Percentiles rank a stretch among this genome's conserved stretches.
Evolutionary conservation across 169 alveolate species (phyloP).

Genomic region (Amoebophrya sp.): DNA sequence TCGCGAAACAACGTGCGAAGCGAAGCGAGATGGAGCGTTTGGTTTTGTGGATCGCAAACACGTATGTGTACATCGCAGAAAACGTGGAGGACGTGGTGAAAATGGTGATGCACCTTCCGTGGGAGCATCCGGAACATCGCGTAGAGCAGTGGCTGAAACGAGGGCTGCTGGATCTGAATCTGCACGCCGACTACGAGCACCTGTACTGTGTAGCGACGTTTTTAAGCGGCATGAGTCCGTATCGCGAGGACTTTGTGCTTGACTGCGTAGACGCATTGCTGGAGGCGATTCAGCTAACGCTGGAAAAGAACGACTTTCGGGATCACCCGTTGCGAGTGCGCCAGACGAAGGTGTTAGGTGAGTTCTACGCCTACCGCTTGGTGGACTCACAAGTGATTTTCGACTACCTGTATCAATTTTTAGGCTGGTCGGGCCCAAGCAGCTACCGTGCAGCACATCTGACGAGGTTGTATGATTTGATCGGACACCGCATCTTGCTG

Average conservation of each 20-base stretch:
- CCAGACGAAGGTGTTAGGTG: not conserved
- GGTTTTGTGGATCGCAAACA: not conserved
- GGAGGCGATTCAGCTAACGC: not conserved
- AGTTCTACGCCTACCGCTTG: conserved; percentile 6
- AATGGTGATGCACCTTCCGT: not conserved
- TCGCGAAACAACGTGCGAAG: not conserved
- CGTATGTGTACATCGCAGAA: not conserved
- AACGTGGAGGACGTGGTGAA: not conserved
- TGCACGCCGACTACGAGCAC: conserved; percentile 28
- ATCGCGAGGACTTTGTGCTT: not conserved
- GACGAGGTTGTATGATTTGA: not conserved
- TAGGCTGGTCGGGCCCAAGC: not conserved
- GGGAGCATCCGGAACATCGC: not conserved
- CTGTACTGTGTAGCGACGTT: not conserved
- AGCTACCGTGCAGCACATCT: not conserved
- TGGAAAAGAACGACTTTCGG: conserved; percentile 4
- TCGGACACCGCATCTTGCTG: not conserved
- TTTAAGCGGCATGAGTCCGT: not conserved
- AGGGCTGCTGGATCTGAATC: not conserved
- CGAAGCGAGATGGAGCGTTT: not conserved
- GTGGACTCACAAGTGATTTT: not conserved
- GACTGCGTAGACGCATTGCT: not conserved
- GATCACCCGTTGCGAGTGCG: not conserved
- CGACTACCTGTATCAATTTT: not conserved
- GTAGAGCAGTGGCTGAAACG: not conserved